Percentiles rank a stretch among this genome's conserved stretches.
These are phyloP conservation scores for Fusarium foetens DNA, from an alignment of 2,329 filamentous ascomycete genomes.

Conservation along the genomic window DNA sequence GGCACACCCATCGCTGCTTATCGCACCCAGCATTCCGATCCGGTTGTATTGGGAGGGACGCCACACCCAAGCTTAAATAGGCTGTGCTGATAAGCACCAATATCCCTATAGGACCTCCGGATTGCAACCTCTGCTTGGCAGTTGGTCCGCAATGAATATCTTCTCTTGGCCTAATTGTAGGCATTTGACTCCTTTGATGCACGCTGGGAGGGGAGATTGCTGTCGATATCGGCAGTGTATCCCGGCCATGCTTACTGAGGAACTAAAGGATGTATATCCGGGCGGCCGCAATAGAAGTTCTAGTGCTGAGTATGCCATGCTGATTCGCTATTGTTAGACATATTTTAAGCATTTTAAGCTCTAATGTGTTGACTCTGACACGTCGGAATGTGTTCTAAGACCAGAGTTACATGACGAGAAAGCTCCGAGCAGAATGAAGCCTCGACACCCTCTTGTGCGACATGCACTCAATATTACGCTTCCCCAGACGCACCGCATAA, in stretches of 20 bases:
- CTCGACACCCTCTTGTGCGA: conserved; percentile 18
- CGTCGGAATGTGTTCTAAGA: neutral
- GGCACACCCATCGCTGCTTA: conserved; percentile 29
- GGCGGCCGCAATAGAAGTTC: neutral
- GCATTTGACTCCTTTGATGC: conserved; percentile 2
- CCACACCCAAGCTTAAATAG: conserved; percentile 37
- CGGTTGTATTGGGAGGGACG: conserved; percentile 25
- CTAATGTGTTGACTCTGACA: conserved; percentile 5
- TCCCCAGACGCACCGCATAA: conserved; percentile 35
- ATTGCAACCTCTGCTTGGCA: conserved; percentile 33
- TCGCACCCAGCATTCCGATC: conserved; percentile 32
- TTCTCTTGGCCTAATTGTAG: conserved; percentile 26
- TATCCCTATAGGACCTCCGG: conserved; percentile 32
- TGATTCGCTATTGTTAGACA: conserved; percentile 8
- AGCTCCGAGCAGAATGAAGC: neutral
- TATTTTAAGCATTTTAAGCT: conserved; percentile 20
- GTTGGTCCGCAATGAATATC: conserved; percentile 24
- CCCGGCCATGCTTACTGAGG: conserved; percentile 1
- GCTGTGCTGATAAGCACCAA: conserved; percentile 42
- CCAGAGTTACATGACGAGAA: conserved; percentile 11
- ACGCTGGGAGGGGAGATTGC: neutral
- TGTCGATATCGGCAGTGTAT: neutral
- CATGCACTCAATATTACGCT: conserved; percentile 22
- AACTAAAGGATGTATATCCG: neutral
- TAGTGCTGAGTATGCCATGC: neutral